A percentile compares a stretch with the other conserved stretches of the same genome.
Evolutionary conservation across 106 monocot genomes (phyloP).

Genomic region (Posidonia australis): DNA sequence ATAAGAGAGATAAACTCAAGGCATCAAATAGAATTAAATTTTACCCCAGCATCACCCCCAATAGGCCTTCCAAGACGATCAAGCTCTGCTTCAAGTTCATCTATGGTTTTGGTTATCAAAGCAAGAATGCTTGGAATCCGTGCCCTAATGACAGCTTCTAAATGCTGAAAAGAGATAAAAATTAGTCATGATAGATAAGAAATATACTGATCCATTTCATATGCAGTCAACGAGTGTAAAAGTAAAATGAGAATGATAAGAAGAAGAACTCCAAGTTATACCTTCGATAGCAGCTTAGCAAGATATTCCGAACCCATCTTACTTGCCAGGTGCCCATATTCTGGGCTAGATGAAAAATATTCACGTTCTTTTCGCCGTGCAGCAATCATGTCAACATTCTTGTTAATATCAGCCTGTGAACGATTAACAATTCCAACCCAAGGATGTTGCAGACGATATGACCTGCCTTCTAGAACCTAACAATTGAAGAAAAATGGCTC

Average conservation of each 20-base stretch:
- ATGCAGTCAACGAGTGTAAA: background rate
- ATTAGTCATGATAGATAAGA: background rate
- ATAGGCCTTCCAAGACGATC: slow-evolving; percentile 92
- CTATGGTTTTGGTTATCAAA: slow-evolving; percentile 90
- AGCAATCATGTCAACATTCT: slow-evolving; percentile 92
- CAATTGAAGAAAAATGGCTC: background rate
- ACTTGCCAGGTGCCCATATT: slow-evolving; percentile 87
- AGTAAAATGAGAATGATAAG: background rate
- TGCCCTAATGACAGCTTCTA: slow-evolving; percentile 73
- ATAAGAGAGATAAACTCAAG: background rate
- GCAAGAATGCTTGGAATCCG: slow-evolving; percentile 90
- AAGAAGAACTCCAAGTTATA: slow-evolving; percentile 8
- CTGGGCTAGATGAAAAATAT: slow-evolving; percentile 84
- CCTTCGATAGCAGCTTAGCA: slow-evolving; percentile 88
- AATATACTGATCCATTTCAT: background rate
- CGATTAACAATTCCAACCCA: slow-evolving; percentile 99
- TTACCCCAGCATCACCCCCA: slow-evolving; percentile 85
- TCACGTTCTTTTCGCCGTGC: slow-evolving; percentile 90
- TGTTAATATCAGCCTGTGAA: slow-evolving; percentile 98
- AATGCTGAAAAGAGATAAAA: slow-evolving; percentile 48
- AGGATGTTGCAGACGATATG: slow-evolving; percentile 87
- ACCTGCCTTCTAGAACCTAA: slow-evolving; percentile 90
- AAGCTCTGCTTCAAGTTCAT: slow-evolving; percentile 83
- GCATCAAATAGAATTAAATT: slow-evolving; percentile 1
- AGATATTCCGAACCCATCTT: slow-evolving; percentile 99